Evolutionary conservation across 1,139 yeast genomes (phyloP).

Genomic region (Geotrichum candidum): DNA sequence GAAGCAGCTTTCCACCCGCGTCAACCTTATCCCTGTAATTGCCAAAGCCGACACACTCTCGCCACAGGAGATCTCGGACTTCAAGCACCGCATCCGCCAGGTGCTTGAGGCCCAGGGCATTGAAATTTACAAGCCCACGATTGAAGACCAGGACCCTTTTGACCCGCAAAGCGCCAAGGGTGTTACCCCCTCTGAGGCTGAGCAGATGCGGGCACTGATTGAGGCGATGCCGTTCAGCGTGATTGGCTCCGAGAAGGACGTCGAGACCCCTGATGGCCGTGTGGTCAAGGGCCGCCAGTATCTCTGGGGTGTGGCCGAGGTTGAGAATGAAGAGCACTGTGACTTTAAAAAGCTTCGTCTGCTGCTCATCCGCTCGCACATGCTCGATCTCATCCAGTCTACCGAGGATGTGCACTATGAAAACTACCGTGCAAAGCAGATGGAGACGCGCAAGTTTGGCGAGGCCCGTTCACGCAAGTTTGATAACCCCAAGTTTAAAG

Average conservation of each 20-base stretch:
- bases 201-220: conserved; percentile 74
- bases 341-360: conserved; percentile 91
- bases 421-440: conserved; percentile 73
- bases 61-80: conserved; percentile 69
- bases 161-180: conserved; percentile 17
- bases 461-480: conserved; percentile 40
- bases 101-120: conserved; percentile 90
- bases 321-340: conserved; percentile 91
- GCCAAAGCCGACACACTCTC: conserved; percentile 93
- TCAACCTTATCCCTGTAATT: conserved; percentile 88
- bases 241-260: conserved; percentile 85
- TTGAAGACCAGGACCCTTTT: conserved; percentile 26
- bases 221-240: conserved; percentile 93
- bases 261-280: conserved; percentile 68
- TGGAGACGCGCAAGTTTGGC: conserved; percentile 54
- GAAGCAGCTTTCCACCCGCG: conserved; percentile 82
- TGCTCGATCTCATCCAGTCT: conserved; percentile 80
- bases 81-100: conserved; percentile 80
- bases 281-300: conserved; percentile 86
- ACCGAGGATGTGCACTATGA: conserved; percentile 94
- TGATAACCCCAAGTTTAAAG: conserved; percentile 89
- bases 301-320: conserved; percentile 97
- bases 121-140: conserved; percentile 81
- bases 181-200: conserved; percentile 36
- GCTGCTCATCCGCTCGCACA: conserved; percentile 80